Percentiles rank a stretch among this genome's conserved stretches.
These are phyloP conservation scores for Tripterygium wilfordii DNA, from an alignment of 177 flowering plant genomes.

Conservation along the genomic window DNA sequence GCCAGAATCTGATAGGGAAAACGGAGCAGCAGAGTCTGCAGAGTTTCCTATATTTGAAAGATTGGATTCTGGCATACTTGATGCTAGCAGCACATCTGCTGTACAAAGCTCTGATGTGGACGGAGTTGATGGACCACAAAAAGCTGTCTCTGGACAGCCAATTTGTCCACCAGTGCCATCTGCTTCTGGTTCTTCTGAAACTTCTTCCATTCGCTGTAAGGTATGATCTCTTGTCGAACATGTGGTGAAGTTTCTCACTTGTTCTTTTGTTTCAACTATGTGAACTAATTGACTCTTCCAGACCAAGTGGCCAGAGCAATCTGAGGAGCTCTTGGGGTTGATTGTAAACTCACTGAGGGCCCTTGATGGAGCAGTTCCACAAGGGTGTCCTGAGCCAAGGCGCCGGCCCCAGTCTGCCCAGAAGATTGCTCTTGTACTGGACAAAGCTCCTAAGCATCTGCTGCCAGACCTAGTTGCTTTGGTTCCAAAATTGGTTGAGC, in stretches of 20 bases:
- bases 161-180: conserved; percentile 73
- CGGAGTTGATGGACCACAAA: conserved; percentile 19
- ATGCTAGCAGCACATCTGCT: conserved; percentile 43
- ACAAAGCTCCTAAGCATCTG: conserved; percentile 96
- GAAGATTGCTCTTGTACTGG: conserved; percentile 90
- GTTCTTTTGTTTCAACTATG: conserved; percentile 4
- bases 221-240: conserved; percentile 21
- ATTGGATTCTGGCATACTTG: conserved; percentile 54
- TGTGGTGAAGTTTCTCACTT: background rate
- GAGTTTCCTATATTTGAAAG: conserved; percentile 53
- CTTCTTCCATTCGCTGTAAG: conserved; percentile 55
- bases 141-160: conserved; percentile 45
- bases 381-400: conserved; percentile 92
- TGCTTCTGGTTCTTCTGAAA: conserved; percentile 52
- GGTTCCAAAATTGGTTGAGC: conserved; percentile 94
- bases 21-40: conserved; percentile 46
- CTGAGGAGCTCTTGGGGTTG: conserved; percentile 96
- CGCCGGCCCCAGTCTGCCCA: conserved; percentile 90
- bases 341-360: conserved; percentile 94
- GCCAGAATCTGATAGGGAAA: conserved; percentile 52
- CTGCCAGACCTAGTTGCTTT: conserved; percentile 88
- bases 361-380: conserved; percentile 90
- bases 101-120: conserved; percentile 76
- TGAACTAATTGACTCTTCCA: conserved; percentile 20
- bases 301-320: conserved; percentile 98